Evolutionary conservation across 208 protist genomes (phyloP).

Genomic region (Vickermania ingenoplastis): DNA sequence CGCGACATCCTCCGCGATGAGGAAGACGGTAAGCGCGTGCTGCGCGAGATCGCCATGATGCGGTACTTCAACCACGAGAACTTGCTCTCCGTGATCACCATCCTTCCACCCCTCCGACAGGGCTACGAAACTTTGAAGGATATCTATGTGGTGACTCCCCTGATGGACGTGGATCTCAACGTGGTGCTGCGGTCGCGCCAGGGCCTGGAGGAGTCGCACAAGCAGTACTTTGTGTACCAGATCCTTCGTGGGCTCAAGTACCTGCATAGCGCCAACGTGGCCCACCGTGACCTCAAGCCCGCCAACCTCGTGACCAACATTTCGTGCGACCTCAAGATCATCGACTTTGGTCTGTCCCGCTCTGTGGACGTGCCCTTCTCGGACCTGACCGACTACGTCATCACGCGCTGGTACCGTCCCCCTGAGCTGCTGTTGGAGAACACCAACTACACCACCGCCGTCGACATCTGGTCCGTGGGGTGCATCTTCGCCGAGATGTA

Average conservation of each 20-base stretch:
- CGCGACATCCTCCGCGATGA: conserved; percentile 81
- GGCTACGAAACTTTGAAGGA: conserved; percentile 89
- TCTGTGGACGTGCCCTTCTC: conserved; percentile 71
- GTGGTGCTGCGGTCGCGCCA: conserved; percentile 88
- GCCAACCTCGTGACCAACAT: conserved; percentile 85
- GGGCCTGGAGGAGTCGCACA: conserved; percentile 69
- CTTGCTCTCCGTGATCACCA: conserved; percentile 89
- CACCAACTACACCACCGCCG: conserved; percentile 77
- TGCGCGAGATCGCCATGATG: conserved; percentile 91
- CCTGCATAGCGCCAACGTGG: conserved; percentile 82
- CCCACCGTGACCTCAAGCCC: conserved; percentile 88
- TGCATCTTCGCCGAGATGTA: conserved; percentile 98
- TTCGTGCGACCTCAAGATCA: conserved; percentile 83
- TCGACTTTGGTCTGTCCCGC: conserved; percentile 88
- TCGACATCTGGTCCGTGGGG: conserved; percentile 95
- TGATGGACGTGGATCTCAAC: conserved; percentile 96
- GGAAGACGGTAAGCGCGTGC: conserved; percentile 89
- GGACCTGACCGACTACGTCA: conserved; percentile 87
- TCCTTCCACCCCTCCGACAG: conserved; percentile 81
- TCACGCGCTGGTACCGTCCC: conserved; percentile 94
- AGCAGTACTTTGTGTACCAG: conserved; percentile 84
- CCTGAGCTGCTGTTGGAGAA: conserved; percentile 90
- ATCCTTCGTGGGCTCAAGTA: conserved; percentile 87
- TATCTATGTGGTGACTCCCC: conserved; percentile 96
- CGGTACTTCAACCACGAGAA: conserved; percentile 91